Conservation (phyloP, 371 early-diverging fungal genomes). For the Circinella umbellata region DNA sequence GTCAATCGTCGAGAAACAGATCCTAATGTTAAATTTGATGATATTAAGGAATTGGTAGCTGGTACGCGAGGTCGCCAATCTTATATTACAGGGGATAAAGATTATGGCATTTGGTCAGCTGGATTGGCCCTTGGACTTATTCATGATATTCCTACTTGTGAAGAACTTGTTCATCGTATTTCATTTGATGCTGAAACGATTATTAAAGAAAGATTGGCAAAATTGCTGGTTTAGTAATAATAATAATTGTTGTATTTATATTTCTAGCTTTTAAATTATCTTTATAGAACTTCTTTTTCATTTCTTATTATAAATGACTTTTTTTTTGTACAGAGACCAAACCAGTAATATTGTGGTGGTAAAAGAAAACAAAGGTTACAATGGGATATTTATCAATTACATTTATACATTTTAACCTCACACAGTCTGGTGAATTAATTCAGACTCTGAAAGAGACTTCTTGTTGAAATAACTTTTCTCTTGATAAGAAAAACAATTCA, state of each 20-base stretch:
- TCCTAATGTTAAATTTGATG: conserved; percentile 66
- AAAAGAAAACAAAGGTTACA: conserved; percentile 8
- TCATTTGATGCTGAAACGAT: conserved; percentile 62
- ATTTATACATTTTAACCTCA: conserved; percentile 31
- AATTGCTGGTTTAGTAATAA: conserved; percentile 12
- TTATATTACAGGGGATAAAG: conserved; percentile 69
- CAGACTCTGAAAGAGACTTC: too few relatives aligned
- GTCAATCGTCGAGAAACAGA: conserved; percentile 70
- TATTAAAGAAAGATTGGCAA: conserved; percentile 37
- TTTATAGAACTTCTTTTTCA: not conserved
- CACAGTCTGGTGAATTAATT: conserved; percentile 21
- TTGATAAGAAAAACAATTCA: too few relatives aligned
- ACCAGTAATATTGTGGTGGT: conserved; percentile 3
- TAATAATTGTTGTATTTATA: too few relatives aligned
- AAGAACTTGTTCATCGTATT: conserved; percentile 64
- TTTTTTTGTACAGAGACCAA: too few relatives aligned
- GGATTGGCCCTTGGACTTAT: conserved; percentile 77
- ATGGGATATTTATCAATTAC: conserved; percentile 20
- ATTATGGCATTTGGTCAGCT: conserved; percentile 80
- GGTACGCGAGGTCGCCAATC: conserved; percentile 76
- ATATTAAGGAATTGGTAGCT: conserved; percentile 71
- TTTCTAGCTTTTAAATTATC: too few relatives aligned
- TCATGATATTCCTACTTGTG: conserved; percentile 80
- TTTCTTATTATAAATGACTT: too few relatives aligned
- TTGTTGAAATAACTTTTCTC: too few relatives aligned